A percentile compares a stretch with the other conserved stretches of the same genome.
Conservation (phyloP, 306 rosid genomes). For the Erythrophleum fordii region DNA sequence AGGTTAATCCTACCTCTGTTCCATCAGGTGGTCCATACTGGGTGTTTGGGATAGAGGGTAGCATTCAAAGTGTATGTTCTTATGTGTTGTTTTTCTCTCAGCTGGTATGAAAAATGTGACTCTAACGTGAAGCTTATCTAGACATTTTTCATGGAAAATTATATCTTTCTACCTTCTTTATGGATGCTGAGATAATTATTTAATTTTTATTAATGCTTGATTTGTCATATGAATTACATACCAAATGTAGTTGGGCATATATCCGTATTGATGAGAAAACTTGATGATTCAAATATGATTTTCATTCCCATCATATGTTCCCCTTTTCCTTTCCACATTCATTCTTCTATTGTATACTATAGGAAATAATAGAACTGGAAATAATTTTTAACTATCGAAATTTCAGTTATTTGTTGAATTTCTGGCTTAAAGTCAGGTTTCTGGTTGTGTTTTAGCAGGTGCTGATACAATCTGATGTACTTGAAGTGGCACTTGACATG, state of each 20-base stretch:
- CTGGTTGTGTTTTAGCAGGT: conserved; percentile 54
- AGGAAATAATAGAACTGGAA: neutral
- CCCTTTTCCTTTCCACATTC: neutral
- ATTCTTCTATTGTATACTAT: neutral
- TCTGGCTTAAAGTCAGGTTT: neutral
- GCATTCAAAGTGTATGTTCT: too few species aligned
- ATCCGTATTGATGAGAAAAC: neutral
- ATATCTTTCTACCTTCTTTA: neutral
- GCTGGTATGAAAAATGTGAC: neutral
- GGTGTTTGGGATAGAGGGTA: too few species aligned
- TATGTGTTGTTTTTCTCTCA: neutral
- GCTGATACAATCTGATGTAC: conserved; percentile 76
- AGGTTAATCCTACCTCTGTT: too few species aligned
- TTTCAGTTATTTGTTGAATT: neutral
- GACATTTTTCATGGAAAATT: neutral
- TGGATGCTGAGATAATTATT: neutral
- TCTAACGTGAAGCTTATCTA: neutral
- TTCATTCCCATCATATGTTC: neutral
- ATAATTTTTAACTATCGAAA: neutral
- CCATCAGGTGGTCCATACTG: too few species aligned
- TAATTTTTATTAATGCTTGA: neutral
- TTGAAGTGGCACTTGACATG: conserved; percentile 77
- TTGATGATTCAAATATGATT: neutral
- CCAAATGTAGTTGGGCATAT: neutral
- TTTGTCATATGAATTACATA: neutral